Conservation (phyloP, 2,329 filamentous ascomycete species). For the Coniochaeta sp. region DNA sequence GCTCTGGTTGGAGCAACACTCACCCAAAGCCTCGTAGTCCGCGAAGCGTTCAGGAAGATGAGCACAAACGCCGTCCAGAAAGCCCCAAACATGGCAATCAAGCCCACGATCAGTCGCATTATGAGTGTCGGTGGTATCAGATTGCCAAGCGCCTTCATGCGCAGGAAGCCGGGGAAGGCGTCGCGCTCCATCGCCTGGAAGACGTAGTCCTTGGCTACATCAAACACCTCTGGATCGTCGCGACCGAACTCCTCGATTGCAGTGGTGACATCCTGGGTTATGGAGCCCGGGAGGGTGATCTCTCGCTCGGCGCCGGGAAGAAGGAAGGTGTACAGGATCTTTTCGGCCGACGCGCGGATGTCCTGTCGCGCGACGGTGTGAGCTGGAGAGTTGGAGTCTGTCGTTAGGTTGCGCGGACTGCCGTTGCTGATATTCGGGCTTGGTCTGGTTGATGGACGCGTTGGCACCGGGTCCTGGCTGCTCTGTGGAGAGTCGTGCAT, state of each 20-base stretch:
- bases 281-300: constrained; percentile 83
- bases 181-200: constrained; percentile 99
- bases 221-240: constrained; percentile 95
- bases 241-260: constrained; percentile 86
- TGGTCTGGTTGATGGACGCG: not conserved
- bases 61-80: constrained; percentile 94
- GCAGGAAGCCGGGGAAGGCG: constrained; percentile 94
- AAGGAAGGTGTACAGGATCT: constrained; percentile 97
- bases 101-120: constrained; percentile 74
- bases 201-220: constrained; percentile 96
- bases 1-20: constrained; percentile 20
- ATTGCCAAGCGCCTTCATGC: constrained; percentile 92
- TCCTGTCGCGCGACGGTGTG: constrained; percentile 84
- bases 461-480: constrained; percentile 20
- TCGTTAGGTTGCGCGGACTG: constrained; percentile 53
- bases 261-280: constrained; percentile 76
- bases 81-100: constrained; percentile 79
- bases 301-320: constrained; percentile 93
- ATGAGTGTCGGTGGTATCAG: constrained; percentile 87
- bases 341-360: constrained; percentile 88
- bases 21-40: constrained; percentile 77
- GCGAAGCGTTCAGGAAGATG: constrained; percentile 77
- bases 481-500: constrained; percentile 48
- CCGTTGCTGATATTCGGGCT: constrained; percentile 42
- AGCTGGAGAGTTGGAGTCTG: constrained; percentile 74